A percentile compares a stretch with the other conserved stretches of the same genome.
Evolutionary conservation across 208 protist species (phyloP).

Genomic region (Herpetomonas samuelpessoai): DNA sequence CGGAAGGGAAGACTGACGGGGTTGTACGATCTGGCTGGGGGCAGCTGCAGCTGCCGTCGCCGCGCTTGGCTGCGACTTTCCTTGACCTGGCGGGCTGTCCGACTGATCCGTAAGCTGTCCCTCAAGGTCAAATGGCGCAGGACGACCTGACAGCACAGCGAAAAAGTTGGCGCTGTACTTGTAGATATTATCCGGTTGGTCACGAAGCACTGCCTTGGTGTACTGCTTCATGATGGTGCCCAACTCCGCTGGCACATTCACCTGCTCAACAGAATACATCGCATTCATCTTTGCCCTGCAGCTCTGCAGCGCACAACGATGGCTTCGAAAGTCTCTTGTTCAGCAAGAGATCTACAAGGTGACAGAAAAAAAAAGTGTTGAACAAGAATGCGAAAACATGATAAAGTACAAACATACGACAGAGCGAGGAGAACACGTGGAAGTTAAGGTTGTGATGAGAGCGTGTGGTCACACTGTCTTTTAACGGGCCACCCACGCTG

Average conservation of each 20-base stretch:
- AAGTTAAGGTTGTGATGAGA: too few relatives aligned
- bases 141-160: constrained; percentile 70
- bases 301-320: too few relatives aligned
- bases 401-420: constrained; percentile 7
- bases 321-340: too few relatives aligned
- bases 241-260: constrained; percentile 86
- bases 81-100: neutral
- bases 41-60: neutral
- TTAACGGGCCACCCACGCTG: too few relatives aligned
- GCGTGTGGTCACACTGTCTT: too few relatives aligned
- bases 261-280: constrained; percentile 89
- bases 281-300: constrained; percentile 81
- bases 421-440: constrained; percentile 16
- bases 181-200: constrained; percentile 80
- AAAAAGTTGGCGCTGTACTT: constrained; percentile 95
- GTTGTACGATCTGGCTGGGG: neutral
- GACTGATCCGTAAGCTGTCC: constrained; percentile 53
- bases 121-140: constrained; percentile 72
- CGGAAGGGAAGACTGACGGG: neutral
- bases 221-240: constrained; percentile 93
- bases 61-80: too few relatives aligned
- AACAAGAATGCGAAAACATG: constrained; percentile 2
- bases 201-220: constrained; percentile 87
- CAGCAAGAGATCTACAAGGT: too few relatives aligned
- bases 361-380: constrained; percentile 3